Evolutionary conservation across 306 rosid genomes (phyloP), one percentile per base, ranked within the genome.

Genomic region (Corylus heterophylla): DNA sequence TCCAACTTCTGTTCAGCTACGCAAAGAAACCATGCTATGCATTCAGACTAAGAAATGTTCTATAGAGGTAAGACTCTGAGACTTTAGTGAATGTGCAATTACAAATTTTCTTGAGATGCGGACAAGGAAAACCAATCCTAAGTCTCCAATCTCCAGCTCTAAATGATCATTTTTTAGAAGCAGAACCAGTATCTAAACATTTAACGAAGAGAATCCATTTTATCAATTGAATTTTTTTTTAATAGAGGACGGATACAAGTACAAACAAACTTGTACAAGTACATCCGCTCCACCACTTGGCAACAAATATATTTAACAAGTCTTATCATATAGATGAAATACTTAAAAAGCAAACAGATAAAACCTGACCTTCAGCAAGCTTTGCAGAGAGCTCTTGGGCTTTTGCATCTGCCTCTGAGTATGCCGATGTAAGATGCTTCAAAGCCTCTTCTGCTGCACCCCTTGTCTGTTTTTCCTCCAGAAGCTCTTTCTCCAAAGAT

Each of bases 361-460:
- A 71, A 76, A 93, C 63, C 92, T 45, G 73, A 96, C 99, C 99
- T 90, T 89, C 90, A 39, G 84, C 71, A 29, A 96, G 98, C 89
- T 93, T 93, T 55, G 72, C 87, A 78, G 99, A 85, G 66, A 96
- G 94, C 71, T 96, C 92, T 54, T 82, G 88, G 45, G 90, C 89
- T 85, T 86, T 93, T 14, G 89, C 83, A 83, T 93, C 98, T 52
- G 97, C 91, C 68, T 96, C 99, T 50, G 92, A 85, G 71, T 90
- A 89, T 45, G 84, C 78, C 49, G 31, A 72, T 73, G 84, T 93
- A 79, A 96, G 92, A 79, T 93, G 99, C 91, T 96, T 89, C 86
- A 96, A 75, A 80, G 98, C 96, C 82, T 79, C 91, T 78, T 96
- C 99, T 0, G 98, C 92, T 14, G 99, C 97, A 68, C 78, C 85